phyloP scores from a whole-genome alignment of 805 yeast species.

The Wickerhamiella bombiphila region DNA sequence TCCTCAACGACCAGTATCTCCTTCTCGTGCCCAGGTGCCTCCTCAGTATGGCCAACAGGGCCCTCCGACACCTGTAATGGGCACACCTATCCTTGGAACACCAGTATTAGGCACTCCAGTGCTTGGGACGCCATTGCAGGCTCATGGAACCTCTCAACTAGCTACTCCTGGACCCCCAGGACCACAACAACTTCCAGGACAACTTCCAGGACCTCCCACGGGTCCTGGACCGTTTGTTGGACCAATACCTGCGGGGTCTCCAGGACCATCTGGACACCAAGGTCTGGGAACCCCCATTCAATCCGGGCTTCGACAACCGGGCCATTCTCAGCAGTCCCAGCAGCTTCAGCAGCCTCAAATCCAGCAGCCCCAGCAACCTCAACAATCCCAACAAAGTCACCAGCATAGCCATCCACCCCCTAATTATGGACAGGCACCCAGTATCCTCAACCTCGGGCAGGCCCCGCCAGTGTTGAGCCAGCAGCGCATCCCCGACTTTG shows the following conservation, averaged over 20 bases:
- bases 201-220: no score
- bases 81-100: no score
- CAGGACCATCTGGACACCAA: no score
- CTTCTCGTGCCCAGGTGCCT: constrained; percentile 14
- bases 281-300: not conserved
- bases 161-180: not conserved
- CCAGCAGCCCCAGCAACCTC: not conserved
- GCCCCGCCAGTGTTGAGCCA: constrained; percentile 4
- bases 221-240: not conserved
- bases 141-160: constrained; percentile 1
- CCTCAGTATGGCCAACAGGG: not conserved
- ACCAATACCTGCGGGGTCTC: not conserved
- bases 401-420: no score
- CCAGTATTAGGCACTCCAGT: constrained; percentile 9
- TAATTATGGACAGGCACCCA: constrained; percentile 1
- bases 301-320: not conserved
- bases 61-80: no score
- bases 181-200: not conserved
- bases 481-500: constrained; percentile 2
- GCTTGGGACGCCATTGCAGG: constrained; percentile 5
- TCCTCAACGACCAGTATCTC: constrained; percentile 11
- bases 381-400: not conserved
- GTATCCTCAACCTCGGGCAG: constrained; percentile 4
- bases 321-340: not conserved
- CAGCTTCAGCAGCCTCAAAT: not conserved